phyloP scores from a whole-genome alignment of 257 asterid genomes.

The Penstemon eatonii region DNA sequence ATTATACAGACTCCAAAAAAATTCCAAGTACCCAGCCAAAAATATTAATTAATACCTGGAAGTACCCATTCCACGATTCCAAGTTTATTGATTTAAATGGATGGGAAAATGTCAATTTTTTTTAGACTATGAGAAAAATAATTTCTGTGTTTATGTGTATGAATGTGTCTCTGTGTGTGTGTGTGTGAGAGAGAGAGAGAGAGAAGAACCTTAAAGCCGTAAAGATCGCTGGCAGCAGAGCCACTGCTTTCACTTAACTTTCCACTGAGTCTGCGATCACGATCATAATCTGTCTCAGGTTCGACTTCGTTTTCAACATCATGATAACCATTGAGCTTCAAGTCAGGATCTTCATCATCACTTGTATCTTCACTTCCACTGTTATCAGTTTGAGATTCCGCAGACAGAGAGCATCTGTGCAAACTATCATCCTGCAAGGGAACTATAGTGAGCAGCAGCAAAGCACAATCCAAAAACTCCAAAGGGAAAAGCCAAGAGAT shows the following conservation, averaged over 20 bases:
- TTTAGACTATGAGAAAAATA: too few relatives aligned
- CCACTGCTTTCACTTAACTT: slow-evolving; percentile 92
- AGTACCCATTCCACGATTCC: neutral
- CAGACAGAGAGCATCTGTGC: slow-evolving; percentile 80
- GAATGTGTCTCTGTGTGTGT: neutral
- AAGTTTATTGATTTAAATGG: neutral
- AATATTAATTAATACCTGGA: neutral
- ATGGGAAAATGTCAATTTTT: too few relatives aligned
- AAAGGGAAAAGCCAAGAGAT: slow-evolving; percentile 15
- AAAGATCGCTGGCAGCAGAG: slow-evolving; percentile 84
- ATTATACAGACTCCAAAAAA: slow-evolving; percentile 14
- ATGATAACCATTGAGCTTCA: slow-evolving; percentile 73
- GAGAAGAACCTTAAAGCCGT: slow-evolving; percentile 73
- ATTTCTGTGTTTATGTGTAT: neutral
- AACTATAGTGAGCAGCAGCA: slow-evolving; percentile 20
- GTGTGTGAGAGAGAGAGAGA: slow-evolving; percentile 11
- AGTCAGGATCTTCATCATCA: slow-evolving; percentile 64
- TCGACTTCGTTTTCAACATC: slow-evolving; percentile 87
- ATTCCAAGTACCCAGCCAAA: neutral
- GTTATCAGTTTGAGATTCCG: slow-evolving; percentile 69
- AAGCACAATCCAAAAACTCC: slow-evolving; percentile 15
- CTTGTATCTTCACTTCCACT: slow-evolving; percentile 74
- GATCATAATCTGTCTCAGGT: slow-evolving; percentile 68
- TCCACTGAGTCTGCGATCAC: slow-evolving; percentile 80
- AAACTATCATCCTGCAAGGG: slow-evolving; percentile 67